Evolutionary conservation across 176 grass and related monocot species (phyloP), one percentile per base, ranked within the genome.

Genomic region (Eragrostis nindensis): DNA sequence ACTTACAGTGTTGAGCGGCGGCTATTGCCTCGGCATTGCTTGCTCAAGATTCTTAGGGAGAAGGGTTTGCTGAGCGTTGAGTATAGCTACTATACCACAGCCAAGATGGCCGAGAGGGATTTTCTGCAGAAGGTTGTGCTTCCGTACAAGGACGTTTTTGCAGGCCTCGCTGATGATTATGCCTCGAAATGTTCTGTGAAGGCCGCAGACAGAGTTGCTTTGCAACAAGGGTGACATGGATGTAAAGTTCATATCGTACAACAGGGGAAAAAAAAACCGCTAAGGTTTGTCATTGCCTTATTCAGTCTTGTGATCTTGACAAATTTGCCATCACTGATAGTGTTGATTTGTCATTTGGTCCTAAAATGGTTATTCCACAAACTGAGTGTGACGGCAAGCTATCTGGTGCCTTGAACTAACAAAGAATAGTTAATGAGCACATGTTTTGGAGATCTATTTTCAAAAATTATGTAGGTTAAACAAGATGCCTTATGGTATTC

Each of bases 1-100:
- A 42, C 82, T 47, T 80, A 76, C 67, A 93, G 84, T 66, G 5
- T 87, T 75, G 71, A 93, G 63, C 55, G 50, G 52, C 72, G 84
- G 60, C 24, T 93, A 14, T 47, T 90, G 32, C 84, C 87, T 9
- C 42, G 87, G 11, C 17, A 79, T 24, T 41, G 48, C 70, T 73
- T 90, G 62, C 5, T 87, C 60, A 76, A 81, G 36, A 7, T 74
- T 62, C 76, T 93, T 29, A 71, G 67, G 47, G 45, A 24, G 5
- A 83, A 82, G 12, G 17, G 59, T 16, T 74, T 87, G 47, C 43
- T 46, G 11, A 68, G 74, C 13, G 25, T 30, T 42, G 59, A 66
- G 13, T 41, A n/a, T 32, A 82, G 83, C 53, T 93, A 60, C 43
- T 82, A 69, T 72, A 12, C 0, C 26, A 22, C 45, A 10, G 40